Base-by-base conservation (phyloP, 1,284 basidiomycete species). In the Heterobasidion occidentale region DNA sequence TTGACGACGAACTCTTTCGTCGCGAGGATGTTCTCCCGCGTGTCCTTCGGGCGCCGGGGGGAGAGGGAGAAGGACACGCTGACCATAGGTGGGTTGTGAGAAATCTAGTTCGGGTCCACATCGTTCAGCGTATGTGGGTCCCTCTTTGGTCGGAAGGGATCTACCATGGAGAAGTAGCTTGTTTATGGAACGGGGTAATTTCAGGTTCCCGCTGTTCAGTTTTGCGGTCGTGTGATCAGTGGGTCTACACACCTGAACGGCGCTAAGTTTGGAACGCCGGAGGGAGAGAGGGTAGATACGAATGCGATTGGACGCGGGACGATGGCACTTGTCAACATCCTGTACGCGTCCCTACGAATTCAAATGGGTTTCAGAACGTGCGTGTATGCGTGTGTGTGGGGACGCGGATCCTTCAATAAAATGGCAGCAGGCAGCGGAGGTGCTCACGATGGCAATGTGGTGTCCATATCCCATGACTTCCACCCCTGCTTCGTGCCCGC, bases 291-390 rank as follows among this genome's bases (percentile, higher is more conserved):
- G 2, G 84, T 80, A 5, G 86, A 88, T 17, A 89, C 77, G 57
- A 90, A 80, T 0, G 83, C 87, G 57, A 88, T 80, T 3, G 88
- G 87, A 50, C 88, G 77, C 17, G 87, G 88, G 46, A 82, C 68
- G 51, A 88, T 78, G 1, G 78, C 79, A 33, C 82, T 83, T 12
- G 82, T 86, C 66, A 89, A 69, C 61, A 89, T 64, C 54, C 74
- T 71, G 65, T 83, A 80, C 19, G 73, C 63, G 59, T 77, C 75
- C 60, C 77, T 79, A 60, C 47, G 52, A 58, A 42, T 11, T 42
- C 11, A n/a, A 5, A n/a, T 3, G n/a, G 38, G n/a, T 42, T 11
- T 42, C 7, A 42, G n/a, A 11, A 42, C 9, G 11, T 9, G 11
- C n/a, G 38, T n/a, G 11, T 61, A 56, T 62, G 53, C 58, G 58